Base-by-base conservation (phyloP, 2,329 filamentous ascomycete species). In the Mycosphaerella arachidis region DNA sequence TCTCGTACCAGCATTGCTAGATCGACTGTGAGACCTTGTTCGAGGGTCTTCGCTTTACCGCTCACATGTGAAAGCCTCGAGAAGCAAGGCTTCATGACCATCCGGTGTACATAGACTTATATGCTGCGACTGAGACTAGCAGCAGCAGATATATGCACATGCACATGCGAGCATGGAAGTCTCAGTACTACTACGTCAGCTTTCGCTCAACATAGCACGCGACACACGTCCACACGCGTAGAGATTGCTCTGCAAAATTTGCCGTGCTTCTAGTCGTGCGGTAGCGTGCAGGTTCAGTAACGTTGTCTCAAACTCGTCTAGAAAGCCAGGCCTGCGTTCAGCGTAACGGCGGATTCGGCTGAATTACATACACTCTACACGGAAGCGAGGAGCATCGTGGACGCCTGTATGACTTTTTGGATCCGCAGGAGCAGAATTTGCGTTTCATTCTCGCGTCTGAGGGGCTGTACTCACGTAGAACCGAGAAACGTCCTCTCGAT, bases 151-250 rank as follows among this genome's bases (percentile, higher is more conserved):
- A 46, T 43, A 55, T 54, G 53, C 53, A 30, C 53, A 61, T 64
- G 59, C 57, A 64, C 48, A 50, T 59, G 37, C 35, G 31, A 45
- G 54, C 57, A 55, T 60, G 57, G 57, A 46, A 50, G 53, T 29
- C 16, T 30, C 35, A 20, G 31, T 30, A 50, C 30, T 13, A 30
- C 31, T 58, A 65, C 63, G 60, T 65, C 63, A 62, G 55, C 57
- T 58, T 50, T 51, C 55, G 43, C 50, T 59, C 43, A 50, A 55
- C 56, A 53, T 24, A 46, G 57, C 63, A 63, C 63, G 63, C 60
- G 60, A 63, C 60, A 59, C 50, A 43, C 52, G 59, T 30, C 43
- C 45, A 59, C 45, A 62, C 63, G 63, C 63, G 63, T 63, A 63
- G 54, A 61, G 58, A 58, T 30, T 4, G 51, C 45, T 50, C 52